Evolutionary conservation across 345 rosid species (phyloP).

Genomic region (Lagerstroemia speciosa): DNA sequence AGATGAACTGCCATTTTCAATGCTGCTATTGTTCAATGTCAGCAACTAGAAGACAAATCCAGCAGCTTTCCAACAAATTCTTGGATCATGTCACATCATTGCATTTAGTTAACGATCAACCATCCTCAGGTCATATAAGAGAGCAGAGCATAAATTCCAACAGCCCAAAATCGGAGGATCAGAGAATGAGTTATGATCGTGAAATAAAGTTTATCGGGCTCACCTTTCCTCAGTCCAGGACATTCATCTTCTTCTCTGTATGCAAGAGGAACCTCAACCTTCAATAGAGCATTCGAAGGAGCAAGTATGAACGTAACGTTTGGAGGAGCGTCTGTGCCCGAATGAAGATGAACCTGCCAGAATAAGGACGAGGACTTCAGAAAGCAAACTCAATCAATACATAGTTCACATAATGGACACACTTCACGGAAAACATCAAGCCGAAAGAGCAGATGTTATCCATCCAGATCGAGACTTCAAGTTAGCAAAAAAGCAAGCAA

Average conservation of each 20-base stretch:
- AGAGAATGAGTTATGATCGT: background rate
- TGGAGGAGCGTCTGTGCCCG: slow-evolving; percentile 66
- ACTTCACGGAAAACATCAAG: background rate
- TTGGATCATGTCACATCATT: background rate
- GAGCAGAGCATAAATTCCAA: background rate
- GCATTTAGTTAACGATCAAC: background rate
- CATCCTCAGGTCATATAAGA: background rate
- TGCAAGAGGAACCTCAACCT: slow-evolving; percentile 77
- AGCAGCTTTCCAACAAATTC: background rate
- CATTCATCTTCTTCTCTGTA: slow-evolving; percentile 83
- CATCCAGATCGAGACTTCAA: background rate
- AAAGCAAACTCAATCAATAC: background rate
- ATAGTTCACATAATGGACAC: background rate
- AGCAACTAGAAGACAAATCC: background rate
- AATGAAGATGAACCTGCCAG: slow-evolving; percentile 65
- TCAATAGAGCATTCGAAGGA: slow-evolving; percentile 61
- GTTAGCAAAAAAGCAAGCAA: background rate
- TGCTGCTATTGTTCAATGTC: background rate
- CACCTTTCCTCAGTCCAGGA: slow-evolving; percentile 94
- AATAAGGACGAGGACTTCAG: slow-evolving; percentile 13
- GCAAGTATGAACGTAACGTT: slow-evolving; percentile 90
- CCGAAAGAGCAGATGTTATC: too few relatives aligned
- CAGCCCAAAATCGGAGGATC: background rate
- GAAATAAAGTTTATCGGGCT: background rate
- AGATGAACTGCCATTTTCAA: background rate